Conservation (phyloP, 805 yeast genomes). For the Novakomyces olei region DNA sequence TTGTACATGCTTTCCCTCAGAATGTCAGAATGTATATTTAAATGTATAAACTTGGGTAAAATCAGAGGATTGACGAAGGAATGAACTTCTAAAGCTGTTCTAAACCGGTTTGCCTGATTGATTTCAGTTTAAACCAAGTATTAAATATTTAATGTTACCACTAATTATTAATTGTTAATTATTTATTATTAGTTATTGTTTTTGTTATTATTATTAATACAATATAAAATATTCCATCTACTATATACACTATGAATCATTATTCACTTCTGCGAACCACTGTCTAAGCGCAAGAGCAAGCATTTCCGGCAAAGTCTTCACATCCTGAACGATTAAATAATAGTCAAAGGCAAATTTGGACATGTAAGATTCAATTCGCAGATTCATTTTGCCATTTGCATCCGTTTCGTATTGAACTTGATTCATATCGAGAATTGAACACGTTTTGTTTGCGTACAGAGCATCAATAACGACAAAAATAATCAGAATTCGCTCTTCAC, state of each 20-base stretch:
- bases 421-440: constrained; percentile 81
- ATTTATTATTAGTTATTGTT: too few relatives aligned
- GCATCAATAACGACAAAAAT: constrained; percentile 92
- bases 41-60: constrained; percentile 42
- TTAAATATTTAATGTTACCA: too few relatives aligned
- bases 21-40: too few relatives aligned
- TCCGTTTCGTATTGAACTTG: constrained; percentile 57
- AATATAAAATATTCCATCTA: too few relatives aligned
- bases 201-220: too few relatives aligned
- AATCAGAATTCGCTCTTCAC: constrained; percentile 80
- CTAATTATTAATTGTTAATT: too few relatives aligned
- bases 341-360: constrained; percentile 94
- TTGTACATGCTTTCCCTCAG: too few relatives aligned
- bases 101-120: background rate
- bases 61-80: constrained; percentile 32
- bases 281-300: constrained; percentile 74
- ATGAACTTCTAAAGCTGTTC: background rate
- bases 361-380: constrained; percentile 64
- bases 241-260: too few relatives aligned
- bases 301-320: constrained; percentile 79
- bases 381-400: constrained; percentile 40
- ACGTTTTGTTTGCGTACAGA: constrained; percentile 27
- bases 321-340: constrained; percentile 78
- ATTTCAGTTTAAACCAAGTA: too few relatives aligned
- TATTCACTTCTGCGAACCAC: constrained; percentile 29